Conservation (phyloP, 2,329 filamentous ascomycete genomes). For the Ophiocordyceps australis region DNA sequence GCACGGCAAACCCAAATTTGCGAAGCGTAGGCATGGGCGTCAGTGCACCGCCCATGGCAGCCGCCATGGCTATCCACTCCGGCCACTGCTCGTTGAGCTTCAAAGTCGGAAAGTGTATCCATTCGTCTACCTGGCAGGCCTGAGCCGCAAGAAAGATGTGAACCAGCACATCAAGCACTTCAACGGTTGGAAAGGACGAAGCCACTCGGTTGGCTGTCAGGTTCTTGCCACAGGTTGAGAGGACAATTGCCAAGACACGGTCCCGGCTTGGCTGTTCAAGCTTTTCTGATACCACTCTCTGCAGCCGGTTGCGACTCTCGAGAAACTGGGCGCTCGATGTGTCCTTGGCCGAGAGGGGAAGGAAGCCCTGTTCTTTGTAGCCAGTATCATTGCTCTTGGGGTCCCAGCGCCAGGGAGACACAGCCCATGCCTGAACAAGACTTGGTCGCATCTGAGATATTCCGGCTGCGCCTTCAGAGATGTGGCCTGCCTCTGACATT, state of each 20-base stretch:
- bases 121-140: slow-evolving; percentile 35
- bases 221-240: slow-evolving; percentile 35
- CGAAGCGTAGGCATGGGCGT: slow-evolving; percentile 38
- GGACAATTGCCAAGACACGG: slow-evolving; percentile 42
- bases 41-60: slow-evolving; percentile 40
- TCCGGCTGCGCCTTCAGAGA: slow-evolving; percentile 19
- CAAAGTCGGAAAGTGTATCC: slow-evolving; percentile 44
- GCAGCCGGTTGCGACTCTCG: slow-evolving; percentile 15
- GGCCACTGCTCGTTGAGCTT: slow-evolving; percentile 33
- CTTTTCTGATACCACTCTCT: slow-evolving; percentile 22
- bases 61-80: slow-evolving; percentile 40
- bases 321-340: slow-evolving; percentile 18
- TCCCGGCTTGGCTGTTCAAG: slow-evolving; percentile 34
- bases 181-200: slow-evolving; percentile 42
- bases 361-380: slow-evolving; percentile 23
- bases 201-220: slow-evolving; percentile 31
- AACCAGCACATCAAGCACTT: slow-evolving; percentile 40
- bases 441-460: slow-evolving; percentile 26
- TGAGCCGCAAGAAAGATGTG: slow-evolving; percentile 41
- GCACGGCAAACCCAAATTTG: slow-evolving; percentile 39
- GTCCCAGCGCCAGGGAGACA: slow-evolving; percentile 32
- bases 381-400: slow-evolving; percentile 23
- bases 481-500: slow-evolving; percentile 7
- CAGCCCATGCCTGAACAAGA: slow-evolving; percentile 28
- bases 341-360: slow-evolving; percentile 22